Percentiles rank a stretch among this genome's conserved stretches.
phyloP scores from a whole-genome alignment of 805 yeast species.

The Ascoidea tarda region DNA sequence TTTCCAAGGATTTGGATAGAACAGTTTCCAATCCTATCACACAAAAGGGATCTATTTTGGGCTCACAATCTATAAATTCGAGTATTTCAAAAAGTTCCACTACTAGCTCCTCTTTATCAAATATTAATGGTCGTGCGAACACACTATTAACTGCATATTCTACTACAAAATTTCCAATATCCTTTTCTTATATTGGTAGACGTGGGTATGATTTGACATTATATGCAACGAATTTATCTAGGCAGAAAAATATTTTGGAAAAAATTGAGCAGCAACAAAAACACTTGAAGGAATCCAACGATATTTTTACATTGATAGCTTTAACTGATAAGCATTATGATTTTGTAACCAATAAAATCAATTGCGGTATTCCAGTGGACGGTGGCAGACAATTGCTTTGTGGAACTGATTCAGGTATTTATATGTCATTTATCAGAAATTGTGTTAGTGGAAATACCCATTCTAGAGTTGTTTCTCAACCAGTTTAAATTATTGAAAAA shows the following conservation, averaged over 20 bases:
- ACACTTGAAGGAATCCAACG: slow-evolving; percentile 54
- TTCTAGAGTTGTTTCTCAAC: slow-evolving; percentile 46
- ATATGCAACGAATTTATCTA: slow-evolving; percentile 14
- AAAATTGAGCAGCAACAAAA: slow-evolving; percentile 71
- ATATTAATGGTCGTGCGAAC: slow-evolving; percentile 5
- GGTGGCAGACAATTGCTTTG: slow-evolving; percentile 84
- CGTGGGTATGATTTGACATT: slow-evolving; percentile 10
- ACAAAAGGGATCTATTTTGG: not conserved
- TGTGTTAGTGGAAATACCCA: slow-evolving; percentile 35
- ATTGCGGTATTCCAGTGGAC: slow-evolving; percentile 87
- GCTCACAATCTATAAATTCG: slow-evolving; percentile 6
- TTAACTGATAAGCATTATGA: slow-evolving; percentile 67
- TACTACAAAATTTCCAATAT: slow-evolving; percentile 4
- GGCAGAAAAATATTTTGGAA: slow-evolving; percentile 69
- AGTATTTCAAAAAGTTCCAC: slow-evolving; percentile 1
- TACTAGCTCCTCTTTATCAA: slow-evolving; percentile 1
- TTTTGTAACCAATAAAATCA: slow-evolving; percentile 53
- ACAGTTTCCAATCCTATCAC: not conserved
- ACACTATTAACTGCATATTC: slow-evolving; percentile 1
- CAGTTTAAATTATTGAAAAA: slow-evolving; percentile 61
- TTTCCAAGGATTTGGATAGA: slow-evolving; percentile 16
- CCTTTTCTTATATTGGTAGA: slow-evolving; percentile 10
- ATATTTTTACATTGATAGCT: slow-evolving; percentile 66
- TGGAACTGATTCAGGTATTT: slow-evolving; percentile 88
- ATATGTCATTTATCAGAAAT: slow-evolving; percentile 51